Percentiles rank a stretch among this genome's conserved stretches.
Conservation (phyloP, 148 eudicot species). For the Camellia sinensis region DNA sequence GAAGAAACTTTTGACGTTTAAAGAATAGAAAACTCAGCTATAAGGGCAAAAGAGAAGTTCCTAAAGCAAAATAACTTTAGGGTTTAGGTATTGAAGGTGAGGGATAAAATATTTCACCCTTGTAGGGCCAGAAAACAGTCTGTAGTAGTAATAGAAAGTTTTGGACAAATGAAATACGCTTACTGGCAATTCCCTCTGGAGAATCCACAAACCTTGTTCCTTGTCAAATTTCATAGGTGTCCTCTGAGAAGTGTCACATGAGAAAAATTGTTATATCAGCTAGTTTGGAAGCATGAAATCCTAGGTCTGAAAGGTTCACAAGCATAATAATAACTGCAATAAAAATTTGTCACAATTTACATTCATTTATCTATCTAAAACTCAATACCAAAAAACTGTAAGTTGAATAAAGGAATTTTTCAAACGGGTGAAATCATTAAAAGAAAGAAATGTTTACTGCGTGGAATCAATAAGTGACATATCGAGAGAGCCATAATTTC, state of each 20-base stretch:
- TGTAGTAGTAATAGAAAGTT: not conserved
- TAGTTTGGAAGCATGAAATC: not conserved
- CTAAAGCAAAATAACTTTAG: not conserved
- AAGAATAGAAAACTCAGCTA: not conserved
- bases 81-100: not conserved
- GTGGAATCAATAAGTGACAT: not conserved
- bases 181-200: constrained; percentile 78
- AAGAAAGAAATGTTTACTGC: not conserved
- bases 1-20: not conserved
- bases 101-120: not conserved
- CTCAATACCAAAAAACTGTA: not conserved
- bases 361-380: not conserved
- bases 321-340: not conserved
- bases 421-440: not conserved
- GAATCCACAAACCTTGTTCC: constrained; percentile 63
- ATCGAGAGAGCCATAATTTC: not conserved
- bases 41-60: not conserved
- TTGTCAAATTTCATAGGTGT: constrained; percentile 57
- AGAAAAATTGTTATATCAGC: constrained; percentile 1
- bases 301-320: constrained; percentile 2
- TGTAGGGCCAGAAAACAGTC: not conserved
- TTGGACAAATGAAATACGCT: constrained; percentile 16
- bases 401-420: not conserved
- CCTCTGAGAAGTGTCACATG: constrained; percentile 43
- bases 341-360: not conserved